These are phyloP conservation scores for Calonectria pauciramosa DNA, from an alignment of 2,329 filamentous ascomycete species.

Conservation along the genomic window DNA sequence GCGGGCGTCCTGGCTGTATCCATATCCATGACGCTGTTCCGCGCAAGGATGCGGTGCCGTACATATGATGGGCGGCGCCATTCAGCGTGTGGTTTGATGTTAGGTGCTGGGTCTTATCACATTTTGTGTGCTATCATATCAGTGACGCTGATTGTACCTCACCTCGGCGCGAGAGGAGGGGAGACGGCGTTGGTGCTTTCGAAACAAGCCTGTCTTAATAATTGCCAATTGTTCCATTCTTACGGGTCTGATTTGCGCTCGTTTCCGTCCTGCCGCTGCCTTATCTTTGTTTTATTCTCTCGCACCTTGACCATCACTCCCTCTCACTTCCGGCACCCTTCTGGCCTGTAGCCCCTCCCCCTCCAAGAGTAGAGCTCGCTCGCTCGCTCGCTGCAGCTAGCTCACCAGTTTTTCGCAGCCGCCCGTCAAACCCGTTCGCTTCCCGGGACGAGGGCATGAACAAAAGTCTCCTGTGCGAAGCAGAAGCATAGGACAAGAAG, in stretches of 20 bases:
- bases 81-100: slow-evolving; percentile 1
- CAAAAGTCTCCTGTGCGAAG: not conserved
- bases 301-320: not conserved
- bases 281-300: slow-evolving; percentile 4
- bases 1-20: slow-evolving; percentile 1
- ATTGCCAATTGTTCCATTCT: slow-evolving; percentile 19
- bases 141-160: slow-evolving; percentile 29
- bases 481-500: not conserved
- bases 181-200: slow-evolving; percentile 16
- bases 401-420: not conserved
- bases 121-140: slow-evolving; percentile 30
- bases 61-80: slow-evolving; percentile 4
- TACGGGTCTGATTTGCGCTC: not conserved
- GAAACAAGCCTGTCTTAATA: slow-evolving; percentile 25
- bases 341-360: not conserved
- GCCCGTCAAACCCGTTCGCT: not conserved
- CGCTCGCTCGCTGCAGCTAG: not conserved
- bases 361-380: not conserved
- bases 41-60: slow-evolving; percentile 1
- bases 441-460: not conserved
- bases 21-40: slow-evolving; percentile 11
- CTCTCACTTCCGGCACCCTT: not conserved
- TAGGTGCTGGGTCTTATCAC: slow-evolving; percentile 26
- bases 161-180: slow-evolving; percentile 21
- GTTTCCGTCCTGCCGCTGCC: slow-evolving; percentile 5